Percentiles rank a stretch among this genome's conserved stretches.
Evolutionary conservation across 176 grass and related monocot species (phyloP).

Genomic region (Oropetium thomaeum): DNA sequence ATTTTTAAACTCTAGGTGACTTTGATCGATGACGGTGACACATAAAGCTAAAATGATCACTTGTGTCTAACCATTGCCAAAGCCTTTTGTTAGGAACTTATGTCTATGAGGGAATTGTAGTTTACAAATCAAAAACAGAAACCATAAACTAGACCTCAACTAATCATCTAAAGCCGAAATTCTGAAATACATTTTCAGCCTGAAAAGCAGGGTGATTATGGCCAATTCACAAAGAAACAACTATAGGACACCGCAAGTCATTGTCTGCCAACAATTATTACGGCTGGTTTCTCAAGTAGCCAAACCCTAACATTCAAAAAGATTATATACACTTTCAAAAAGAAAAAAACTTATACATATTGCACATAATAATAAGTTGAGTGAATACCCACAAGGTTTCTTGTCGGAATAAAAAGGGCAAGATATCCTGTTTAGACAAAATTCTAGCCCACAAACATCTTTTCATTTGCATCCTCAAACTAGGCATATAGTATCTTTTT

Average conservation of each 20-base stretch:
- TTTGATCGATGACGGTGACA: background rate
- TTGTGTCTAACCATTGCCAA: too few relatives aligned
- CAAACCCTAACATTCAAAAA: background rate
- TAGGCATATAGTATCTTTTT: background rate
- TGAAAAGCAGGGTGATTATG: background rate
- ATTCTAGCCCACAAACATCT: background rate
- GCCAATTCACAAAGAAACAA: background rate
- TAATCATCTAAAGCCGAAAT: background rate
- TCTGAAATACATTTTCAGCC: background rate
- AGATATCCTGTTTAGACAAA: background rate
- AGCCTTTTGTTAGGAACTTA: too few relatives aligned
- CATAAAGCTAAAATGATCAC: background rate
- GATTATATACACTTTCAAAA: too few relatives aligned
- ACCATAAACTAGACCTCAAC: background rate
- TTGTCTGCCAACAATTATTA: background rate
- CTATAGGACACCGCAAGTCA: background rate
- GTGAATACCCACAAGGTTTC: background rate
- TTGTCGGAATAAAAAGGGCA: background rate
- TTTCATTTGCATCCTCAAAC: background rate
- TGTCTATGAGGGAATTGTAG: background rate
- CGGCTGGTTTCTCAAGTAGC: background rate
- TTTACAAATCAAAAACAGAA: background rate
- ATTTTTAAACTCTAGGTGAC: background rate
- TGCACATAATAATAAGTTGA: background rate
- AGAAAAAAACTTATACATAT: too few relatives aligned